Conservation (phyloP, 768 basidiomycete genomes). For the Podaxis sp. region DNA sequence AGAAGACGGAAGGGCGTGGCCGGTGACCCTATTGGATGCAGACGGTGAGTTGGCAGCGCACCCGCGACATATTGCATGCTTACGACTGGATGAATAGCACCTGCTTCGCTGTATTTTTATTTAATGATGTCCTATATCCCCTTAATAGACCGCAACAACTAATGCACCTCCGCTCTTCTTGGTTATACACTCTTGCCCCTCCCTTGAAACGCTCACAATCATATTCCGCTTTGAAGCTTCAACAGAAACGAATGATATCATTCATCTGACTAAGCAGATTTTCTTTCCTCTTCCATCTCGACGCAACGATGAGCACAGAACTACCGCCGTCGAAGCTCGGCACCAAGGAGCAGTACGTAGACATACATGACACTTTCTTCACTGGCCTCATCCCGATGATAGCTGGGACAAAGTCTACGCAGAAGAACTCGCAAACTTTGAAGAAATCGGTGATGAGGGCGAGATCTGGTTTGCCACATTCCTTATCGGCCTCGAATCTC, state of each 20-base stretch:
- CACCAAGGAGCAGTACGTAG: constrained; percentile 72
- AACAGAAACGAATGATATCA: constrained; percentile 1
- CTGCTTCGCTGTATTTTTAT: constrained; percentile 13
- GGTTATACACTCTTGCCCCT: background rate
- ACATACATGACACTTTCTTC: background rate
- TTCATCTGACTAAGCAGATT: constrained; percentile 32
- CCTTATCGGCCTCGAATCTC: constrained; percentile 5
- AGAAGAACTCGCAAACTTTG: constrained; percentile 68
- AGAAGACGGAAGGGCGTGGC: constrained; percentile 66
- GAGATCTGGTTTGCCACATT: constrained; percentile 67
- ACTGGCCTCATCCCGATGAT: constrained; percentile 12
- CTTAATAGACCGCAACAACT: constrained; percentile 11
- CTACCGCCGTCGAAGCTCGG: constrained; percentile 75
- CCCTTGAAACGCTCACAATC: background rate
- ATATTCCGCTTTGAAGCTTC: background rate
- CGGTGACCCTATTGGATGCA: constrained; percentile 22
- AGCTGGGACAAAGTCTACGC: constrained; percentile 84
- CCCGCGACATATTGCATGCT: background rate
- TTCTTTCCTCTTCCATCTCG: constrained; percentile 15
- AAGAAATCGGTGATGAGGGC: constrained; percentile 80
- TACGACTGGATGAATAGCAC: background rate
- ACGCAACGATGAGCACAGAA: constrained; percentile 29
- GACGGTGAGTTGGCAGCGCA: background rate
- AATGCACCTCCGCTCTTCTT: constrained; percentile 8
- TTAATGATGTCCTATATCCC: constrained; percentile 1